A percentile compares a stretch with the other conserved stretches of the same genome.
These are phyloP conservation scores for Amaranthus tricolor DNA, from an alignment of 179 eudicot species.

Conservation along the genomic window DNA sequence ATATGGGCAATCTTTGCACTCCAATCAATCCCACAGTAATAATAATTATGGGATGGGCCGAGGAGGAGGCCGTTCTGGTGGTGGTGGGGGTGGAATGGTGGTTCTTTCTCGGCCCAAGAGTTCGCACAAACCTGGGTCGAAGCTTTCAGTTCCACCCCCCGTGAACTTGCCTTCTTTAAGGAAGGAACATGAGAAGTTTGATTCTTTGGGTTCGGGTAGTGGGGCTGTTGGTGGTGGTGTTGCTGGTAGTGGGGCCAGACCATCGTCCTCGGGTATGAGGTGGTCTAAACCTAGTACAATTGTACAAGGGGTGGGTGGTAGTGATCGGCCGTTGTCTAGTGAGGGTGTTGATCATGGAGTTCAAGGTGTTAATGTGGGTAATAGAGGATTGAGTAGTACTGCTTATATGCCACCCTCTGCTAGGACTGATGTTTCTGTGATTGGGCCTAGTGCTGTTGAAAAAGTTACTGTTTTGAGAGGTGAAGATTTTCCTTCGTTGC, in stretches of 20 bases:
- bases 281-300: slow-evolving; percentile 76
- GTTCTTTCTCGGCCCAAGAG: slow-evolving; percentile 73
- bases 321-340: slow-evolving; percentile 31
- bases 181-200: slow-evolving; percentile 91
- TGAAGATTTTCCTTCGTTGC: slow-evolving; percentile 89
- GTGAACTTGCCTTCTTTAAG: slow-evolving; percentile 94
- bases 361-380: slow-evolving; percentile 33
- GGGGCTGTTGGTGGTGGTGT: slow-evolving; percentile 48
- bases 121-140: slow-evolving; percentile 62
- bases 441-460: slow-evolving; percentile 22
- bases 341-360: slow-evolving; percentile 34
- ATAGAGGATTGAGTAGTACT: slow-evolving; percentile 27
- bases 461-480: slow-evolving; percentile 75
- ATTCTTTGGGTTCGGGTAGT: slow-evolving; percentile 59
- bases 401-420: slow-evolving; percentile 68
- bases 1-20: slow-evolving; percentile 62
- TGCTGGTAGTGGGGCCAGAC: slow-evolving; percentile 62
- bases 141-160: slow-evolving; percentile 99
- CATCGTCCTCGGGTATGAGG: slow-evolving; percentile 65
- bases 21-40: slow-evolving; percentile 27
- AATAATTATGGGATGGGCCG: slow-evolving; percentile 55
- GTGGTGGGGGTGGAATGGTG: slow-evolving; percentile 75
- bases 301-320: slow-evolving; percentile 38
- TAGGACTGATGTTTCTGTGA: slow-evolving; percentile 33
- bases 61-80: slow-evolving; percentile 39